Base-by-base conservation (phyloP, 257 asterid genomes). In the Penstemon newberryi region DNA sequence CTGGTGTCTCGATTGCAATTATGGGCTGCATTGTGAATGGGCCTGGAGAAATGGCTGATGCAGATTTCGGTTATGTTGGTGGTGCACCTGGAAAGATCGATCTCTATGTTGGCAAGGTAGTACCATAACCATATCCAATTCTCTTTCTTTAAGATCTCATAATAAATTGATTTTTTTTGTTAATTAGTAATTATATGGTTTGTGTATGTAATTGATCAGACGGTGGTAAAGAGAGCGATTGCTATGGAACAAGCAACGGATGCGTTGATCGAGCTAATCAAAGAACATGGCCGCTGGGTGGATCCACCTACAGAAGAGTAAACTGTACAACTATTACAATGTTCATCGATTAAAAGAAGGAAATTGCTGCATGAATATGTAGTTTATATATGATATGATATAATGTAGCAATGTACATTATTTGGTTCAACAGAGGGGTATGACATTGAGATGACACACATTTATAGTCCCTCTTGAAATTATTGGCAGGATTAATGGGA, bases 1-100 rank as follows among this genome's bases (percentile, higher is more conserved):
- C 98, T 54, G 99, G 99, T 75, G 99, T 94, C 73, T 94, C 99
- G 72, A 94, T 94, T 66, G 99, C 99, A 37, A 94, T 94, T 67
- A 94, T 94, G 99, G 99, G 99, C 38, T 94, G 99, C 85, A 94
- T 91, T 64, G 99, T 94, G 77, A 94, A 94, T 69, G 99, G 99
- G 54, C 99, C 97, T 0, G 99, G 99, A 76, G 99, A 94, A 80
- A 94, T 94, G 99, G 99, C 97, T 7, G 99, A 94, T 77, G 99
- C 99, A 15, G 97, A 94, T 83, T 94, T 94, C 73, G 99, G 99
- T 44, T 94, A 94, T 52, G 99, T 94, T 42, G 99, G 97, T 8
- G 99, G 99, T 63, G 95, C 98, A 42, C 99, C 99, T 51, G 99
- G 99, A 71, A 94, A 94, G 84, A 94, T 94, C 43, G 99, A 94